A percentile compares a stretch with the other conserved stretches of the same genome.
Conservation (phyloP, 2,329 filamentous ascomycete genomes). For the Teratosphaeria zuluensis region DNA sequence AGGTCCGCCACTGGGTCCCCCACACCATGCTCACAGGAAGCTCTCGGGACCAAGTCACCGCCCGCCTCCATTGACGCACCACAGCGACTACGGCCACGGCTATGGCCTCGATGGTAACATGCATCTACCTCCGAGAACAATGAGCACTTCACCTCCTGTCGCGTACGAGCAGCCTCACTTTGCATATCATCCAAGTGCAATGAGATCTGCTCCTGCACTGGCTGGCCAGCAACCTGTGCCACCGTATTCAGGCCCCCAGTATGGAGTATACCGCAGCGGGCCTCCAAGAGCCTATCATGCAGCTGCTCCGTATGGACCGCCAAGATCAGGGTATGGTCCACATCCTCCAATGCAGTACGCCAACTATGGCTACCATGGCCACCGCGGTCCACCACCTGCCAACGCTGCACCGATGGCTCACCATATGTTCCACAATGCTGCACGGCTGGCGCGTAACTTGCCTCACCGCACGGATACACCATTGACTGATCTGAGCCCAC, state of each 20-base stretch:
- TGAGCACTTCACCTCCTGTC: conserved; percentile 15
- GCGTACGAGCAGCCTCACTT: conserved; percentile 19
- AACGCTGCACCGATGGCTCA: conserved; percentile 20
- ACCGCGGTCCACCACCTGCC: conserved; percentile 15
- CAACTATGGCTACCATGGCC: conserved; percentile 6
- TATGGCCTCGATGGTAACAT: conserved; percentile 17
- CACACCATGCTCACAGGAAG: not conserved
- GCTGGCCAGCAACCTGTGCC: conserved; percentile 11
- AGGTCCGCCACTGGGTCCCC: conserved; percentile 10
- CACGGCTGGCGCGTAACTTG: conserved; percentile 21
- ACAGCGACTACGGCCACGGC: conserved; percentile 18
- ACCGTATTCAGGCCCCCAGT: conserved; percentile 5
- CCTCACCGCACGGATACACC: conserved; percentile 26
- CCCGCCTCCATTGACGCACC: conserved; percentile 19
- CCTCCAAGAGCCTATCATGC: conserved; percentile 4
- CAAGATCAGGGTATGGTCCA: conserved; percentile 12
- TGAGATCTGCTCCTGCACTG: conserved; percentile 12
- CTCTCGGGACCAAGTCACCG: conserved; percentile 15
- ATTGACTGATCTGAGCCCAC: conserved; percentile 29
- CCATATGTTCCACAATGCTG: conserved; percentile 25
- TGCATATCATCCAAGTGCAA: conserved; percentile 16
- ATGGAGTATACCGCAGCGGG: not conserved
- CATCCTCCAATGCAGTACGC: conserved; percentile 13
- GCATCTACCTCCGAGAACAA: conserved; percentile 17
- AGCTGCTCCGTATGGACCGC: conserved; percentile 12